Percentiles rank a stretch among this genome's conserved stretches.
Evolutionary conservation across 176 grass and related monocot species (phyloP).

Genomic region (Puya raimondii): DNA sequence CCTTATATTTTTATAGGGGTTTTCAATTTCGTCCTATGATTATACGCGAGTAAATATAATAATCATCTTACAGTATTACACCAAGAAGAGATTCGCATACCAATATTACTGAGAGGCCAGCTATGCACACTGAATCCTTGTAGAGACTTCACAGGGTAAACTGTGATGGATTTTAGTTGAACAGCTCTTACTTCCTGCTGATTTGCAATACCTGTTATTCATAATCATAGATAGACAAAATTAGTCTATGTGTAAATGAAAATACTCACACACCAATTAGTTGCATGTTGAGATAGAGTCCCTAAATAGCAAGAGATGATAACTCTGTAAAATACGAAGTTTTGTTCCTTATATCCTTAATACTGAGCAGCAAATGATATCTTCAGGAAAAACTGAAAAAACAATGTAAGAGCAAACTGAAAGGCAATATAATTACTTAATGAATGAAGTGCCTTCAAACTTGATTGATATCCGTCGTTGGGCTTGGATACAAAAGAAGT

Average conservation of each 20-base stretch:
- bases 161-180: slow-evolving; percentile 59
- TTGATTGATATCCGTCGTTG: slow-evolving; percentile 26
- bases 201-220: slow-evolving; percentile 33
- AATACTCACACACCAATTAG: neutral
- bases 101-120: slow-evolving; percentile 65
- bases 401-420: slow-evolving; percentile 7
- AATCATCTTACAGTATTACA: neutral
- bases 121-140: slow-evolving; percentile 56
- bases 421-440: slow-evolving; percentile 34
- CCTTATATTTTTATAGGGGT: too few species aligned
- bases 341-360: neutral
- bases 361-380: neutral
- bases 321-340: neutral
- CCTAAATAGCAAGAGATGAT: neutral
- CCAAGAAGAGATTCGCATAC: slow-evolving; percentile 33
- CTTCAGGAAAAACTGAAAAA: slow-evolving; percentile 5
- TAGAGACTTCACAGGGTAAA: slow-evolving; percentile 97
- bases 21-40: too few species aligned
- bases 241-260: slow-evolving; percentile 7
- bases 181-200: slow-evolving; percentile 25
- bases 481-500: slow-evolving; percentile 54
- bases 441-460: slow-evolving; percentile 31
- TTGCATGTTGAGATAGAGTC: neutral
- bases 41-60: too few species aligned
- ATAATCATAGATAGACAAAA: slow-evolving; percentile 12